phyloP scores from a whole-genome alignment of 176 grass and related monocot species.

The Raddia guianensis region DNA sequence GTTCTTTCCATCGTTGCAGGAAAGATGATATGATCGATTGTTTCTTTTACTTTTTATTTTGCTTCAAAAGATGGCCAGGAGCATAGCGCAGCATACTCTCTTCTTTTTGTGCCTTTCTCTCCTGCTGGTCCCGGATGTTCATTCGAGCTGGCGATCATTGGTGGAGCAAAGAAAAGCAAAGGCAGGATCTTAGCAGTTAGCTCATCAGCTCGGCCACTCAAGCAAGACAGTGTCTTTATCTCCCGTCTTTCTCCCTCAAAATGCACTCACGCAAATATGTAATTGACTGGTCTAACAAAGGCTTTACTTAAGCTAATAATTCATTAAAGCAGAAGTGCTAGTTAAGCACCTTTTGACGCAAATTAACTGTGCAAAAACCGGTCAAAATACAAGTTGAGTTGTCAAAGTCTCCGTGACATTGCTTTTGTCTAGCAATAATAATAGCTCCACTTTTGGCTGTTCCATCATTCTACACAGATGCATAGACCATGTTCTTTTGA shows the following conservation, averaged over 20 bases:
- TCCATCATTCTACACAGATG: conserved; percentile 24
- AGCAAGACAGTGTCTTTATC: conserved; percentile 17
- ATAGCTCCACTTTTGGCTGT: neutral
- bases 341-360: conserved; percentile 30
- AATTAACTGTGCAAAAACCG: neutral
- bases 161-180: conserved; percentile 40
- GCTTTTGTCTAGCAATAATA: conserved; percentile 27
- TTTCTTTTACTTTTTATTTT: conserved; percentile 30
- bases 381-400: conserved; percentile 35
- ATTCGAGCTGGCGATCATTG: conserved; percentile 38
- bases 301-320: conserved; percentile 23
- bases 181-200: conserved; percentile 24
- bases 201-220: conserved; percentile 33
- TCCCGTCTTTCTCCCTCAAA: conserved; percentile 37
- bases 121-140: conserved; percentile 27
- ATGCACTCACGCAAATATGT: conserved; percentile 32
- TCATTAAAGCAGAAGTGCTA: conserved; percentile 23
- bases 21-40: conserved; percentile 45
- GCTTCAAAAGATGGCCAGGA: conserved; percentile 47
- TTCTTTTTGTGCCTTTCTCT: conserved; percentile 24
- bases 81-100: conserved; percentile 22
- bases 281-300: conserved; percentile 23
- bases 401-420: conserved; percentile 11
- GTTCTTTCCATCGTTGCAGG: conserved; percentile 51
- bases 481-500: too few relatives aligned